Percentiles rank a stretch among this genome's conserved stretches.
Evolutionary conservation across 2,329 filamentous ascomycete genomes (phyloP).

Genomic region (Anthostomella pinea): DNA sequence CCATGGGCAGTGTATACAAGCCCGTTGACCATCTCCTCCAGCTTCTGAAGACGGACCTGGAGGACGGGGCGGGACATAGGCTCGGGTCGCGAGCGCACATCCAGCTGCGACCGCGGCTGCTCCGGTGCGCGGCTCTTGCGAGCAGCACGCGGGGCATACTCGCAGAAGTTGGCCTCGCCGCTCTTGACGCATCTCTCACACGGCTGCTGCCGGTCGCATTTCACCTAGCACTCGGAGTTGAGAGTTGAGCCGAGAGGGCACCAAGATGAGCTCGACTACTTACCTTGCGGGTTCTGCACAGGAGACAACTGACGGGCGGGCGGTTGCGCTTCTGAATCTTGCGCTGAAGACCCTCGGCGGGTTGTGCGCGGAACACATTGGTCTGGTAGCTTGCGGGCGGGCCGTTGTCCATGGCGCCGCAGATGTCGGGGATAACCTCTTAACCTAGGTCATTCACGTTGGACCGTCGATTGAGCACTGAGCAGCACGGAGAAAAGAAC

Average conservation of each 20-base stretch:
- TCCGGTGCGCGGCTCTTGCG: conserved; percentile 31
- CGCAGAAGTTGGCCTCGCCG: conserved; percentile 35
- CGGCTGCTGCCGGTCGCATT: conserved; percentile 40
- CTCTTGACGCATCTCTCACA: conserved; percentile 39
- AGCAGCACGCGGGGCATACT: conserved; percentile 34
- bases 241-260: too few relatives aligned
- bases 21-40: conserved; percentile 36
- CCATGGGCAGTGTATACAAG: conserved; percentile 23
- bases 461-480: too few relatives aligned
- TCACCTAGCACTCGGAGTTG: too few relatives aligned
- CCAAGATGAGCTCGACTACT: conserved; percentile 12
- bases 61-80: conserved; percentile 31
- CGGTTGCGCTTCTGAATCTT: conserved; percentile 38
- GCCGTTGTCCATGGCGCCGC: conserved; percentile 29
- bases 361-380: conserved; percentile 36
- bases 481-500: too few relatives aligned
- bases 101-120: conserved; percentile 29
- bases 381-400: conserved; percentile 31
- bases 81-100: conserved; percentile 26
- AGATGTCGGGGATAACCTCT: conserved; percentile 24
- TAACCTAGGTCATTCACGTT: too few relatives aligned
- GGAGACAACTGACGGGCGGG: conserved; percentile 34
- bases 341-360: conserved; percentile 32
- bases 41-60: conserved; percentile 35
- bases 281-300: conserved; percentile 35